Conservation (phyloP, 1,284 basidiomycete species). For the Nidula niveotomentosa region DNA sequence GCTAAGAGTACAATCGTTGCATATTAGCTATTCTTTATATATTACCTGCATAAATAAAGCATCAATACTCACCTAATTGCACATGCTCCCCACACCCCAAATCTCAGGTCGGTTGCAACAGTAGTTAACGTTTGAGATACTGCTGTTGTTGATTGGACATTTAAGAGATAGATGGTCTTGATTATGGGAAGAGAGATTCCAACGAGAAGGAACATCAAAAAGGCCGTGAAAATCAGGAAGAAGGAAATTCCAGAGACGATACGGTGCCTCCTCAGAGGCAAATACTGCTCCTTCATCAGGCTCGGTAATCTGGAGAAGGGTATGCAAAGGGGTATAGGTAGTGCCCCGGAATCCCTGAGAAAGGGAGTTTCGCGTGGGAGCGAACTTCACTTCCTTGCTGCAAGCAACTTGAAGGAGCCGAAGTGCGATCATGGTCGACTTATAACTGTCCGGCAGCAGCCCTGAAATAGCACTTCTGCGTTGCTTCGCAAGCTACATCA, state of each 20-base stretch:
- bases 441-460: too few species aligned
- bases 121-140: slow-evolving; percentile 37
- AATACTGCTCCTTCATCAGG: slow-evolving; percentile 4
- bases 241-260: slow-evolving; percentile 43
- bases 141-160: slow-evolving; percentile 42
- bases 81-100: slow-evolving; percentile 79
- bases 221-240: slow-evolving; percentile 50
- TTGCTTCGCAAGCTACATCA: too few species aligned
- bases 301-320: neutral
- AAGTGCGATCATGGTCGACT: too few species aligned
- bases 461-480: too few species aligned
- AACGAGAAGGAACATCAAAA: slow-evolving; percentile 72
- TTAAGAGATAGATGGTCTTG: slow-evolving; percentile 68
- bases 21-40: too few species aligned
- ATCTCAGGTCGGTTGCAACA: slow-evolving; percentile 60
- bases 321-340: too few species aligned
- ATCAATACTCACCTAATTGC: slow-evolving; percentile 41
- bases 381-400: too few species aligned
- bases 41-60: neutral
- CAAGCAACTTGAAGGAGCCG: too few species aligned
- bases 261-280: slow-evolving; percentile 45
- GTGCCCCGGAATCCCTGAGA: too few species aligned
- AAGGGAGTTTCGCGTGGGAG: too few species aligned
- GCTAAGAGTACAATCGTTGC: too few species aligned
- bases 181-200: slow-evolving; percentile 75